phyloP scores from a whole-genome alignment of 495 filamentous ascomycete genomes.

The Astrocystis sublimbata region DNA sequence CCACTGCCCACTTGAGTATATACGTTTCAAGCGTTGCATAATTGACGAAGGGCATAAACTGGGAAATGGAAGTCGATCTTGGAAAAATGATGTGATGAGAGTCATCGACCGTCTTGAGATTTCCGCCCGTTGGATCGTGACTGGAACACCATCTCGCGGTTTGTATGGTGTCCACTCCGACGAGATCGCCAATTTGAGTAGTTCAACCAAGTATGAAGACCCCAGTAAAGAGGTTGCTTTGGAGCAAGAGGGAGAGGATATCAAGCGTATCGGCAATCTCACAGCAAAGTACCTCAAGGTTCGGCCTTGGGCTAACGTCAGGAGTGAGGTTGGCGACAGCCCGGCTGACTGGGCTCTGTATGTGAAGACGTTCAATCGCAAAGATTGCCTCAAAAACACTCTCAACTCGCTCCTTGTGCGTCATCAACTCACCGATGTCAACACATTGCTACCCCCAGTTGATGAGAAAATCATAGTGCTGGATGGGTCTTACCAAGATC shows the following conservation, averaged over 20 bases:
- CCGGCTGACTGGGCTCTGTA: constrained; percentile 70
- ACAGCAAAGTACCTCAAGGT: constrained; percentile 70
- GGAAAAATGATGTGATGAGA: constrained; percentile 63
- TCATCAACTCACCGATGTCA: constrained; percentile 69
- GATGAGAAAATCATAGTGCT: constrained; percentile 71
- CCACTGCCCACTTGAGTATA: constrained; percentile 56
- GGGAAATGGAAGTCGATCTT: constrained; percentile 55
- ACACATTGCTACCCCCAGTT: constrained; percentile 64
- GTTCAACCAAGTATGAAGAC: constrained; percentile 8
- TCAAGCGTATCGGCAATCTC: constrained; percentile 72
- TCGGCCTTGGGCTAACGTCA: constrained; percentile 67
- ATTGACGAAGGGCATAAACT: constrained; percentile 91
- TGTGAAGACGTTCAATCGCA: constrained; percentile 59
- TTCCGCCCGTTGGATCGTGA: constrained; percentile 83
- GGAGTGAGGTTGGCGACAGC: constrained; percentile 36
- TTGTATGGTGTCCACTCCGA: constrained; percentile 62
- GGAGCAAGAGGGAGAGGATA: constrained; percentile 65
- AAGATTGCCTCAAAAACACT: constrained; percentile 64
- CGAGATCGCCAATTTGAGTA: neutral
- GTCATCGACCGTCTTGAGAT: constrained; percentile 68
- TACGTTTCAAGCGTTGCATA: constrained; percentile 85
- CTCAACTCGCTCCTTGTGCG: constrained; percentile 80
- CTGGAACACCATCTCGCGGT: constrained; percentile 83
- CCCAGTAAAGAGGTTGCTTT: constrained; percentile 19
- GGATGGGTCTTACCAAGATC: constrained; percentile 81